Conservation (phyloP, 164 flowering plant species). For the Euptelea pleiosperma region DNA sequence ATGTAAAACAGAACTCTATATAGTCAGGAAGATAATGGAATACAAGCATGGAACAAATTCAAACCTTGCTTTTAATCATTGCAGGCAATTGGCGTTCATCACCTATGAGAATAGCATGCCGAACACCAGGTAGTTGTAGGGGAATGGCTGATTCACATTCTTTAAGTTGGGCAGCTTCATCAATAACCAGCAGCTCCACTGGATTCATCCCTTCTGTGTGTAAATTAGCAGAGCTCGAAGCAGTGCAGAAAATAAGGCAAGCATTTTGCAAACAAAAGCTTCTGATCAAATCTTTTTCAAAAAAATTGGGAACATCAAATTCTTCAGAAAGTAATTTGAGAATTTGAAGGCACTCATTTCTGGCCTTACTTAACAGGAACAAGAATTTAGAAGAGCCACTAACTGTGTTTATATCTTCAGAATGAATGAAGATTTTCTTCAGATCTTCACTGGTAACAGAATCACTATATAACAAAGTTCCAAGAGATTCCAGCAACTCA, state of each 20-base stretch:
- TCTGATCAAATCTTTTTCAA: not conserved
- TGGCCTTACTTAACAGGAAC: not conserved
- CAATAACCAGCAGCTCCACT: conserved; percentile 29
- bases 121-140: conserved; percentile 37
- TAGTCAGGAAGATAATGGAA: not conserved
- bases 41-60: not conserved
- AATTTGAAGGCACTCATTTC: conserved; percentile 8
- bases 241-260: conserved; percentile 42
- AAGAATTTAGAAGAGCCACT: not conserved
- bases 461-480: not conserved
- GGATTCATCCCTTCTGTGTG: conserved; percentile 13
- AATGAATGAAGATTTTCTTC: not conserved
- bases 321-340: conserved; percentile 11
- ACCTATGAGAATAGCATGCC: conserved; percentile 46
- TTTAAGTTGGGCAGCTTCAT: no score
- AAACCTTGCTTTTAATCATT: conserved; percentile 37
- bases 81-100: conserved; percentile 56
- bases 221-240: conserved; percentile 30
- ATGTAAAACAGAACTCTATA: not conserved
- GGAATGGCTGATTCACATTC: conserved; percentile 51
- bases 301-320: conserved; percentile 8
- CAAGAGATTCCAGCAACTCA: conserved; percentile 12
- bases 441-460: not conserved
- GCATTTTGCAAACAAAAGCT: conserved; percentile 28
- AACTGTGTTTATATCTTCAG: not conserved